Conservation (phyloP, 192 early-diverging fungal genomes). For the Coemansia sp. region DNA sequence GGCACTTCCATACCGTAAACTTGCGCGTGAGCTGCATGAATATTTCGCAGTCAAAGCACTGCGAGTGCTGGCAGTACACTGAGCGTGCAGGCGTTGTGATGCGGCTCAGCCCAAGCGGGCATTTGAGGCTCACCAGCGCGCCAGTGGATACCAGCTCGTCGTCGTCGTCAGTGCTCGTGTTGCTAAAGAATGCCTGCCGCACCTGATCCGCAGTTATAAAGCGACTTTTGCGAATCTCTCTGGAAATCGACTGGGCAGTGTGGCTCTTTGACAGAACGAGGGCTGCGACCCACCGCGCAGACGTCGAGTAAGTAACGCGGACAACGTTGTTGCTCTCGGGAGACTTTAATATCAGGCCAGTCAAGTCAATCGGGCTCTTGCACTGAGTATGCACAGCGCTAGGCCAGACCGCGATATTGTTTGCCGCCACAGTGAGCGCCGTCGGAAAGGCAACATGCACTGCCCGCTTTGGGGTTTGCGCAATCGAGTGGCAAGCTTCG, state of each 20-base stretch:
- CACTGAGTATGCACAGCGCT: neutral
- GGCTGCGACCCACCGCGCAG: constrained; percentile 10
- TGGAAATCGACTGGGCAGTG: constrained; percentile 24
- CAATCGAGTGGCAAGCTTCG: constrained; percentile 7
- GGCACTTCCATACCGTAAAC: constrained; percentile 68
- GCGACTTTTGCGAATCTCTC: constrained; percentile 17
- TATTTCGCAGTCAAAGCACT: constrained; percentile 78
- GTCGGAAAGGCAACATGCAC: constrained; percentile 7
- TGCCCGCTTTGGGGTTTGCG: constrained; percentile 13
- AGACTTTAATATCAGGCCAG: constrained; percentile 7
- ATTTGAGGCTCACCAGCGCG: constrained; percentile 68
- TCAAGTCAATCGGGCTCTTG: constrained; percentile 23
- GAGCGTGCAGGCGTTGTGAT: constrained; percentile 65
- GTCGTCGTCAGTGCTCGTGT: constrained; percentile 59
- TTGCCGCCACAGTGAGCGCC: neutral
- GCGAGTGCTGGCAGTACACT: constrained; percentile 66
- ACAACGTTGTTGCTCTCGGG: constrained; percentile 19
- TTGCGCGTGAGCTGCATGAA: constrained; percentile 73
- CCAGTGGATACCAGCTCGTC: constrained; percentile 65
- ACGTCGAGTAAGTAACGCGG: constrained; percentile 20
- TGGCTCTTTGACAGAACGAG: constrained; percentile 23
- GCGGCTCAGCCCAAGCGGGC: constrained; percentile 68
- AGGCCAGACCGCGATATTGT: neutral
- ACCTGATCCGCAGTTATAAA: constrained; percentile 20
- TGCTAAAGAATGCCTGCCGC: constrained; percentile 36